Percentiles rank a stretch among this genome's conserved stretches.
phyloP scores from a whole-genome alignment of 2,329 filamentous ascomycete genomes.

The Fusarium nelsonii region DNA sequence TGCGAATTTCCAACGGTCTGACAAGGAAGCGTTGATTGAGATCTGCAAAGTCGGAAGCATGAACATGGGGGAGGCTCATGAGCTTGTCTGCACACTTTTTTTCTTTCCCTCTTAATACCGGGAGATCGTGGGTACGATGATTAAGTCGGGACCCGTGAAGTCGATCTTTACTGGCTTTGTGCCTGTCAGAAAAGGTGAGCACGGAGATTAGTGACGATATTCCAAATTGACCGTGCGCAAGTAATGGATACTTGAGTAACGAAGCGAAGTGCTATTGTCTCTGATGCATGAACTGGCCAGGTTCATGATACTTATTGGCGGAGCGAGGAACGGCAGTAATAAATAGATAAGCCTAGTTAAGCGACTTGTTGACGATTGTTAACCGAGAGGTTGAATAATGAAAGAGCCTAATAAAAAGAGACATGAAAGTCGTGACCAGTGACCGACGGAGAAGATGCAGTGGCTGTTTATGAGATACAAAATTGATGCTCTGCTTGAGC shows the following conservation, averaged over 20 bases:
- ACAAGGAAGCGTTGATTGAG: constrained; percentile 40
- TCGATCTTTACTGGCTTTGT: constrained; percentile 27
- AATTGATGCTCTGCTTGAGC: neutral
- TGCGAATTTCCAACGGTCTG: constrained; percentile 16
- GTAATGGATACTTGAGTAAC: constrained; percentile 7
- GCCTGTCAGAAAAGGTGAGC: constrained; percentile 7
- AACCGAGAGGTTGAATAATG: neutral
- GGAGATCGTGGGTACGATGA: constrained; percentile 5
- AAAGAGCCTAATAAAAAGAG: constrained; percentile 22
- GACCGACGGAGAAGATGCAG: neutral
- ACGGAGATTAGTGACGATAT: constrained; percentile 38
- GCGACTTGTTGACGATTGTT: constrained; percentile 23
- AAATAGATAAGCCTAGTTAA: neutral
- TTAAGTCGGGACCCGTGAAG: constrained; percentile 3
- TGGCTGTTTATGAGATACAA: neutral
- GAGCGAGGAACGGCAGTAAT: constrained; percentile 4
- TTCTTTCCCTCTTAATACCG: neutral
- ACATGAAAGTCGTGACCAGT: constrained; percentile 12
- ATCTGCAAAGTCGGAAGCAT: constrained; percentile 35
- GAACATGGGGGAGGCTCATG: constrained; percentile 4
- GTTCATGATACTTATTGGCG: constrained; percentile 6
- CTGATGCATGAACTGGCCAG: constrained; percentile 15
- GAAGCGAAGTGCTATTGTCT: constrained; percentile 7
- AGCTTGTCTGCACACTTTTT: constrained; percentile 8
- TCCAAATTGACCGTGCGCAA: constrained; percentile 22